phyloP scores from a whole-genome alignment of 345 rosid genomes.

The Brassica rapa region DNA sequence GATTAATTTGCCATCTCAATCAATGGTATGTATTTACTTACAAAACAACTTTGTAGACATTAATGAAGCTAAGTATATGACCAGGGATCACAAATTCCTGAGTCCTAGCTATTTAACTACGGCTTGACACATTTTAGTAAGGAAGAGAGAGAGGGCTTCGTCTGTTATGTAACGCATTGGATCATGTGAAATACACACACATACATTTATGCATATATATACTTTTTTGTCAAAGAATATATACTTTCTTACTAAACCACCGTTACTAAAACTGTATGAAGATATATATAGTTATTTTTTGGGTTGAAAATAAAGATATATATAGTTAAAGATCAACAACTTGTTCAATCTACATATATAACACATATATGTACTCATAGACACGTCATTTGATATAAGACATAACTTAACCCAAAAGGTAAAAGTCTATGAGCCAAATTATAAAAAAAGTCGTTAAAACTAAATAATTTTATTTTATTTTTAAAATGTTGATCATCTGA shows the following conservation, averaged over 20 bases:
- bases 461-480: background rate
- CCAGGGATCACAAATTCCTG: slow-evolving; percentile 7
- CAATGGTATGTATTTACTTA: slow-evolving; percentile 21
- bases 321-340: slow-evolving; percentile 4
- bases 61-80: background rate
- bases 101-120: background rate
- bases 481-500: slow-evolving; percentile 9
- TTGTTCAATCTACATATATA: slow-evolving; percentile 8
- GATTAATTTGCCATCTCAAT: slow-evolving; percentile 24
- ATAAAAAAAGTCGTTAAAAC: background rate
- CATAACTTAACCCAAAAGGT: slow-evolving; percentile 19
- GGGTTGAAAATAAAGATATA: background rate
- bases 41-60: slow-evolving; percentile 24
- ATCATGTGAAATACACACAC: slow-evolving; percentile 3
- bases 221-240: background rate
- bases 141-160: background rate
- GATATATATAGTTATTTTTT: no score
- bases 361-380: slow-evolving; percentile 6
- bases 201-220: background rate
- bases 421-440: slow-evolving; percentile 10
- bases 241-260: slow-evolving; percentile 10
- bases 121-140: background rate
- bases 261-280: slow-evolving; percentile 5
- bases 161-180: slow-evolving; percentile 10
- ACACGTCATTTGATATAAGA: slow-evolving; percentile 13